Evolutionary conservation across 768 basidiomycete genomes (phyloP).

Genomic region (Boletus subparvulus): DNA sequence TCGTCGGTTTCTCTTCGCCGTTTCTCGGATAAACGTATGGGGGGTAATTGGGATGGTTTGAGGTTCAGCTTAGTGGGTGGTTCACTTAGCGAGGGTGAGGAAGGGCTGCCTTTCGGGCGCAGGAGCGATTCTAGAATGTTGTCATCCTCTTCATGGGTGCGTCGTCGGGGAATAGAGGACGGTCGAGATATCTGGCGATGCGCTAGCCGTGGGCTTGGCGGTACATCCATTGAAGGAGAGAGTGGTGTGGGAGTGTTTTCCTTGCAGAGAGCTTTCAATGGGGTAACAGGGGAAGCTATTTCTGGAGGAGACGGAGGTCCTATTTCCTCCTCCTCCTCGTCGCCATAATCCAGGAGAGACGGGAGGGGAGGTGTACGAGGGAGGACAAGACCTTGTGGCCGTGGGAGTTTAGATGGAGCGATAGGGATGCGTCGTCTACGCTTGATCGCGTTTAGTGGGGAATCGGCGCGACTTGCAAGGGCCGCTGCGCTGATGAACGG

Average conservation of each 20-base stretch:
- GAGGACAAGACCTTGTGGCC: conserved; percentile 39
- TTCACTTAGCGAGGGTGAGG: conserved; percentile 38
- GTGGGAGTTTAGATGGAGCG: conserved; percentile 46
- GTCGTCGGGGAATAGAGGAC: conserved; percentile 47
- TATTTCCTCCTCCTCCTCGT: conserved; percentile 58
- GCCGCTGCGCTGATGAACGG: conserved; percentile 31
- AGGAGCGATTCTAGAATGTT: conserved; percentile 57
- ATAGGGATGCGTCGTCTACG: conserved; percentile 56
- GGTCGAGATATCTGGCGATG: conserved; percentile 39
- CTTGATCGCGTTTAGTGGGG: conserved; percentile 45
- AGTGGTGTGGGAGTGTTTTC: conserved; percentile 26
- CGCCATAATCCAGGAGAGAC: conserved; percentile 74
- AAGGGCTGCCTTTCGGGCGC: conserved; percentile 35
- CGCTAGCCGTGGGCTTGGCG: conserved; percentile 38
- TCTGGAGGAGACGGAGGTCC: conserved; percentile 18
- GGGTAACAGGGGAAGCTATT: conserved; percentile 6
- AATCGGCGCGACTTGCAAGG: conserved; percentile 28
- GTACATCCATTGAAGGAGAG: conserved; percentile 36
- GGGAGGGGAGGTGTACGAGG: conserved; percentile 55
- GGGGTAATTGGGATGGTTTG: conserved; percentile 36
- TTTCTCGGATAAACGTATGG: conserved; percentile 64
- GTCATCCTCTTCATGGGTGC: conserved; percentile 49
- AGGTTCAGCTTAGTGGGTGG: conserved; percentile 28
- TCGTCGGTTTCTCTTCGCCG: conserved; percentile 70
- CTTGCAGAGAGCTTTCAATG: conserved; percentile 14